Base-by-base conservation (phyloP, 2,329 filamentous ascomycete species). In the Neofusicoccum kwambonambiense region DNA sequence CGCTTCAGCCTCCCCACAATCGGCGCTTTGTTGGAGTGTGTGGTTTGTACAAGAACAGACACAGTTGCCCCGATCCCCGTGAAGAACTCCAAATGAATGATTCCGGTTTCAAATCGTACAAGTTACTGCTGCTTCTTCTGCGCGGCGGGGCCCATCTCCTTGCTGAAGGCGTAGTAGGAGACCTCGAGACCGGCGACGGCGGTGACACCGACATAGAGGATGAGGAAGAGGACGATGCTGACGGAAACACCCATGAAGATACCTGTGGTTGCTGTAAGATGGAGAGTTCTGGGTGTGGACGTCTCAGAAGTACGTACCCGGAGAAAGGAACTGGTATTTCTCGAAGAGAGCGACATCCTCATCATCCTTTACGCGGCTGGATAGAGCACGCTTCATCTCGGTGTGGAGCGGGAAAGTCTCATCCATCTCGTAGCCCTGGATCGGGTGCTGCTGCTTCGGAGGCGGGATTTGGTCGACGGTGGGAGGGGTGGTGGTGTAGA, bases 101-200 rank as follows among this genome's bases (percentile, higher is more conserved):
- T 27, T 39, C 17, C 19, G 34, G 27, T 35, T 34, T 42, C 27
- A 31, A 37, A 35, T 47, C 22, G 12, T 47, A 47, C 41, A 37
- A 12, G 58, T 67, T 84, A 85, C 78, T 89, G 84, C 82, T 92
- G 78, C 76, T 87, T 96, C 87, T 93, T 96, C 79, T 96, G 91
- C 37, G 90, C 90, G 42, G 88, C 83, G n/a, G 92, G 91, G 0
- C 93, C 92, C 83, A 92, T 96, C 71, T 97, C 94, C 83, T 97
- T 97, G 76, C 96, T 94, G 75, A 98, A 99, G 1, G 95, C 93
- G 68, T 91, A 92, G 77, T 98, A 98, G 0, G 92, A 91, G 35
- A 98, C 92, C 76, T 97, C 85, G 17, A 99, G 83, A 70, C 92
- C 94, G 6, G 86, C 82, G 12, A 98, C 83, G 13, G 91, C 93